Evolutionary conservation across 2,329 filamentous ascomycete species (phyloP).

Genomic region (Bimuria novae-zelandiae): DNA sequence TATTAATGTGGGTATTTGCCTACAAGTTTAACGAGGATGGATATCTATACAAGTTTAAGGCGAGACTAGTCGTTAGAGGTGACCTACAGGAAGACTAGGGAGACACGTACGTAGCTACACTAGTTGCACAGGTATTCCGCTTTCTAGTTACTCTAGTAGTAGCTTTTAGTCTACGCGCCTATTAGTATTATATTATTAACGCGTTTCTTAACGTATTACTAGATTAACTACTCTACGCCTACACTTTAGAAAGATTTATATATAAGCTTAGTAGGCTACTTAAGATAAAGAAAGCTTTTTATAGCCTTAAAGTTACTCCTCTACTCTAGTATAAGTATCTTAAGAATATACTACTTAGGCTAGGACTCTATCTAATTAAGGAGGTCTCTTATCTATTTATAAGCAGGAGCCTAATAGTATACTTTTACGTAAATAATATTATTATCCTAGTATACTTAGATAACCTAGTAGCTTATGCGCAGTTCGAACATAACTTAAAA

Average conservation of each 20-base stretch:
- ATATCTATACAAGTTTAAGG: not conserved
- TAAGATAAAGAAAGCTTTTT: conserved; percentile 19
- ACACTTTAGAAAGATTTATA: conserved; percentile 15
- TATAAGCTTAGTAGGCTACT: conserved; percentile 4
- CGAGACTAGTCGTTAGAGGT: too few relatives aligned
- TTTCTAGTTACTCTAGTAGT: not conserved
- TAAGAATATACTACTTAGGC: conserved; percentile 9
- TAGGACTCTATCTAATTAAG: conserved; percentile 10
- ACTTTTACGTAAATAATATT: conserved; percentile 17
- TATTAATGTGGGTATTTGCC: too few relatives aligned
- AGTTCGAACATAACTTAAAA: not conserved
- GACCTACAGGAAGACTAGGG: too few relatives aligned
- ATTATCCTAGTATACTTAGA: not conserved
- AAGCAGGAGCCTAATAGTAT: conserved; percentile 11
- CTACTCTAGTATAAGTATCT: conserved; percentile 22
- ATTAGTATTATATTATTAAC: not conserved
- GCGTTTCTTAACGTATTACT: not conserved
- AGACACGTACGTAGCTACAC: not conserved
- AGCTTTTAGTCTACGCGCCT: not conserved
- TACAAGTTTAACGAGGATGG: too few relatives aligned
- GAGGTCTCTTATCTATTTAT: conserved; percentile 13
- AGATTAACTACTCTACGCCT: not conserved
- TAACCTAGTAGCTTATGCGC: not conserved
- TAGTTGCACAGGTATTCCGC: not conserved
- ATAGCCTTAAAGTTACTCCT: conserved; percentile 18